Evolutionary conservation across 805 yeast genomes (phyloP), one percentile per base, ranked within the genome.

Genomic region (Sporopachydermia lactativora): DNA sequence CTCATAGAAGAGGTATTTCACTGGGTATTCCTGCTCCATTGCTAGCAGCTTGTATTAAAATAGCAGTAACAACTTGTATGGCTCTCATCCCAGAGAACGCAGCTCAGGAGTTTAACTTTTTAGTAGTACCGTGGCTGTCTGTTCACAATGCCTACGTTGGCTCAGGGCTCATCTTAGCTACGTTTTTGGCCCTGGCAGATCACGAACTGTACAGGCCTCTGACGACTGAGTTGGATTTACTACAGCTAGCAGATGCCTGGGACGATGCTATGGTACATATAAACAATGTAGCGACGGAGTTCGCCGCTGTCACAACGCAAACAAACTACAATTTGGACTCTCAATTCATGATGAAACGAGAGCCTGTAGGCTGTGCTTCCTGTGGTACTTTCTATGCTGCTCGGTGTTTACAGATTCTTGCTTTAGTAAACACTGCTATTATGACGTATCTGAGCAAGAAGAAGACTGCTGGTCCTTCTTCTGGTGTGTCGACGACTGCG

Each of bases 241-340:
- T 24, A 24, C 31, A 24, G n/a, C n/a, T 24, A 24, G 8, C 31
- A 8, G 31, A 24, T 24, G 31, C 13, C 31, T 24, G 31, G 31
- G 31, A 24, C n/a, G 31, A 24, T n/a, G 31, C 31, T 24, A 24
- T 24, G 31, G 31, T 24, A 8, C 31, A 24, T 24, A 24, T 24
- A 8, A 24, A 24, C n/a, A 24, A 24, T n/a, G 31, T 24, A n/a
- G 31, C 31, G n/a, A 24, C 31, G n/a, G 31, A 24, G n/a, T 24
- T 24, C n/a, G 31, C 31, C 8, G 31, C 31, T 24, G 31, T 24
- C 13, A 24, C 31, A 24, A 24, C 31, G 8, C 8, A 24, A n/a
- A 24, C 31, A 8, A 24, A 24, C n/a, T 24, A 24, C n/a, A 24
- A 24, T n/a, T n/a, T 24, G 8, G 31, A 24, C 31, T 24, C 31